Conservation (phyloP, 306 rosid species). For the Delonix regia region DNA sequence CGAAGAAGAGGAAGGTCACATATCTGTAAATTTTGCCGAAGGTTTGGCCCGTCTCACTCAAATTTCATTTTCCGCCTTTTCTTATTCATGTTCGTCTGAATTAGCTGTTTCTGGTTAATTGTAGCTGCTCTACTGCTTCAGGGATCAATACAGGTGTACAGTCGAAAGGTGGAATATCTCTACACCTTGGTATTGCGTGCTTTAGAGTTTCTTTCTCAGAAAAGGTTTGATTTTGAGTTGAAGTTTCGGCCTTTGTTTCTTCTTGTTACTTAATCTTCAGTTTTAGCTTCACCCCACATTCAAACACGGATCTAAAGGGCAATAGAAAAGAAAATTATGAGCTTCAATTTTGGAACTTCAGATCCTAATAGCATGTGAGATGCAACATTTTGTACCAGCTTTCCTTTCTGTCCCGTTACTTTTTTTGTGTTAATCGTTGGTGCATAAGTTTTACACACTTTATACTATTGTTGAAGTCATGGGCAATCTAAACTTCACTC, state of each 20-base stretch:
- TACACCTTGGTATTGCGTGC: constrained; percentile 86
- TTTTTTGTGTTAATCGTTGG: constrained; percentile 12
- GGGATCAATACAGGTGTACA: constrained; percentile 94
- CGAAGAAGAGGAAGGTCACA: constrained; percentile 61
- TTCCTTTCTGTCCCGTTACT: constrained; percentile 2
- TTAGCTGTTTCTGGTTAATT: constrained; percentile 40
- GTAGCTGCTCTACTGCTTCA: constrained; percentile 96
- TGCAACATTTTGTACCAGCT: not conserved
- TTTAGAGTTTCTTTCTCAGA: constrained; percentile 90
- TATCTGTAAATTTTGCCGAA: constrained; percentile 81
- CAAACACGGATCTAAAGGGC: not conserved
- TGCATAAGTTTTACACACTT: not conserved
- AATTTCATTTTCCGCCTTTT: not conserved
- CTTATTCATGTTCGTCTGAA: constrained; percentile 24
- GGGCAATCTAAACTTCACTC: not conserved
- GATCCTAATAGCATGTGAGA: not conserved
- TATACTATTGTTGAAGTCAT: not conserved
- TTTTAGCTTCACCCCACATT: not conserved
- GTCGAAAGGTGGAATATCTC: constrained; percentile 92
- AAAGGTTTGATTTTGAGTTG: constrained; percentile 60
- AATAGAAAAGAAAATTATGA: not conserved
- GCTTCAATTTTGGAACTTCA: not conserved
- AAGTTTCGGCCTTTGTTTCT: constrained; percentile 2
- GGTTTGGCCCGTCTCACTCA: constrained; percentile 44
- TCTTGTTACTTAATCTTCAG: not conserved